Conservation (phyloP, 2,329 filamentous ascomycete species). For the Trichoderma asperellum region DNA sequence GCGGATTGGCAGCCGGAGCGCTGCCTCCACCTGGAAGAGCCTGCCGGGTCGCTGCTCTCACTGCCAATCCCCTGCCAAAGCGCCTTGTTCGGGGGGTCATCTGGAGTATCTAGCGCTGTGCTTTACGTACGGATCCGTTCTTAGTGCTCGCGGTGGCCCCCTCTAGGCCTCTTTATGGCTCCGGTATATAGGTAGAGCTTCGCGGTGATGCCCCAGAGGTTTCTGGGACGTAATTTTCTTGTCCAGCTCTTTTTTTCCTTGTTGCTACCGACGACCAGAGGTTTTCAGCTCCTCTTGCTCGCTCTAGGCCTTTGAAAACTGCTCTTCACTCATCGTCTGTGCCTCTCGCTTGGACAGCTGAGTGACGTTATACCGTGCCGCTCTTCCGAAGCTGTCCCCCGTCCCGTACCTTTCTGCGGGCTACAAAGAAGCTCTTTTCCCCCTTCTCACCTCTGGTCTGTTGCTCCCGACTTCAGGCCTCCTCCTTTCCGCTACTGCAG, state of each 20-base stretch:
- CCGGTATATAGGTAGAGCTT: constrained; percentile 23
- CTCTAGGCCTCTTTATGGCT: constrained; percentile 14
- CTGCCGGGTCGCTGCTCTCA: neutral
- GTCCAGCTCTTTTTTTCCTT: neutral
- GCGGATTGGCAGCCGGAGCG: constrained; percentile 18
- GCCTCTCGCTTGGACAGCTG: constrained; percentile 20
- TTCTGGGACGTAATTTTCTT: constrained; percentile 13
- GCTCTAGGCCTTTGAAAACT: constrained; percentile 10
- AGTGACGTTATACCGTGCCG: constrained; percentile 27
- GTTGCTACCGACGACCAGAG: neutral
- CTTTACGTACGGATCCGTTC: constrained; percentile 15
- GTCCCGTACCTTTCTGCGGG: neutral
- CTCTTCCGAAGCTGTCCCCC: constrained; percentile 26
- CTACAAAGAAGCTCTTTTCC: neutral
- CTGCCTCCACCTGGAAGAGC: constrained; percentile 18
- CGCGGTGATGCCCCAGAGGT: constrained; percentile 14
- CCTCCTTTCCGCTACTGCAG: neutral
- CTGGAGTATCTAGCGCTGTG: constrained; percentile 15
- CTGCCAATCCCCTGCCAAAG: constrained; percentile 24
- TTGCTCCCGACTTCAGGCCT: neutral
- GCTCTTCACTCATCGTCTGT: neutral
- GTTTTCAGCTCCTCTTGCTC: neutral
- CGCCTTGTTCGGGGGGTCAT: constrained; percentile 12
- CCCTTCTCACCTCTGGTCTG: neutral
- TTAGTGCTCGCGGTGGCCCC: constrained; percentile 8